These are phyloP conservation scores for Paraglomus brasilianum DNA, from an alignment of 192 early-diverging fungal species.

Conservation along the genomic window DNA sequence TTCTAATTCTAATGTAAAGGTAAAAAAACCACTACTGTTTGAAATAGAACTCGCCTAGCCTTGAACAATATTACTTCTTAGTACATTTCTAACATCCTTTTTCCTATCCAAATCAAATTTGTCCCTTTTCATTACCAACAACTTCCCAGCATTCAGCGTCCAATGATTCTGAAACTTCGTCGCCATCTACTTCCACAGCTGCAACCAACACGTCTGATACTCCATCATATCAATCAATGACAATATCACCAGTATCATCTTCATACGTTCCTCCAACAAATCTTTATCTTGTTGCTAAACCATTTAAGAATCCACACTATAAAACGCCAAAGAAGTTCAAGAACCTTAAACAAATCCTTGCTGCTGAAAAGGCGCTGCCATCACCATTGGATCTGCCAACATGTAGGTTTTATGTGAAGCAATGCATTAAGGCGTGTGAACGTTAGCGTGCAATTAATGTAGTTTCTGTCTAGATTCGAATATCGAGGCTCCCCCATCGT, in stretches of 20 bases:
- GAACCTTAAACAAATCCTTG: constrained; percentile 79
- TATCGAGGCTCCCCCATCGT: constrained; percentile 81
- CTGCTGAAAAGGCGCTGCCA: constrained; percentile 62
- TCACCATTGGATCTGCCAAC: constrained; percentile 62
- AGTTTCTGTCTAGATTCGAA: constrained; percentile 58
- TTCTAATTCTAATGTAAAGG: no score
- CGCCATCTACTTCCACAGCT: no score
- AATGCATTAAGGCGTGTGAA: background rate
- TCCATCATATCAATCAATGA: no score
- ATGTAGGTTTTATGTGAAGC: constrained; percentile 46
- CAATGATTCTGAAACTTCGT: no score
- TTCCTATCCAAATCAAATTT: no score
- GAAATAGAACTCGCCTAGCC: no score
- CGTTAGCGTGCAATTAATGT: constrained; percentile 27
- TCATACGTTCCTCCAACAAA: constrained; percentile 1
- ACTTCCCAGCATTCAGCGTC: no score
- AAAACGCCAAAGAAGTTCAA: constrained; percentile 66
- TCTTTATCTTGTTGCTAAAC: constrained; percentile 39
- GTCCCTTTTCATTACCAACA: no score
- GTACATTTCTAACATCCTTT: no score
- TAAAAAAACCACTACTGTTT: no score
- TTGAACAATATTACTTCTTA: no score
- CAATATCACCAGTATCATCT: background rate
- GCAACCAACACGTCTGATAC: no score
- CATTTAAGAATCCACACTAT: constrained; percentile 76